Percentiles rank a stretch among this genome's conserved stretches.
Conservation (phyloP, 2,329 filamentous ascomycete species). For the Phoma sp. region DNA sequence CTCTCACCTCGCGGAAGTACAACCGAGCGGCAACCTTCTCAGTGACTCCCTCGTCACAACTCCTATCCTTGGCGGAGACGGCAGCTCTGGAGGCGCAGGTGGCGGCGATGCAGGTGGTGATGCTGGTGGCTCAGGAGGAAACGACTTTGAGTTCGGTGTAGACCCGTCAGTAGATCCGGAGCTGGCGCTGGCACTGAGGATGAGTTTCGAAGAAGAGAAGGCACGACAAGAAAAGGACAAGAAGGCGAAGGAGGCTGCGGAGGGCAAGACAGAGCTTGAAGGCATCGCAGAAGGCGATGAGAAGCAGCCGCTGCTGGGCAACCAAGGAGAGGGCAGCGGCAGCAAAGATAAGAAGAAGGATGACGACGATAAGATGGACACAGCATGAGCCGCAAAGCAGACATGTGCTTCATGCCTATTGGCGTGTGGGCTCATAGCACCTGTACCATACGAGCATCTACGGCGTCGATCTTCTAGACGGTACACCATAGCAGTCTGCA, state of each 20-base stretch:
- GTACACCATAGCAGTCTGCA: conserved; percentile 23
- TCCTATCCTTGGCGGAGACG: conserved; percentile 87
- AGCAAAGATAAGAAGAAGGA: conserved; percentile 59
- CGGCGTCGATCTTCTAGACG: conserved; percentile 35
- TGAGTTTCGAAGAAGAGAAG: conserved; percentile 99
- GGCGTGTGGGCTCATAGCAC: conserved; percentile 1
- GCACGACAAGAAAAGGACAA: conserved; percentile 87
- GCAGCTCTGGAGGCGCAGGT: conserved; percentile 64
- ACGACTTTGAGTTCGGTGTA: conserved; percentile 84
- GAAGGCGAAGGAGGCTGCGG: conserved; percentile 72
- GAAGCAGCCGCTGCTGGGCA: conserved; percentile 66
- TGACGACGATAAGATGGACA: conserved; percentile 85
- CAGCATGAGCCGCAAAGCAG: conserved; percentile 63
- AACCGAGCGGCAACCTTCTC: conserved; percentile 87
- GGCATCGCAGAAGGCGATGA: conserved; percentile 75
- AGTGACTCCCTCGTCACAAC: conserved; percentile 90
- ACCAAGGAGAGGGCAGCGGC: conserved; percentile 69
- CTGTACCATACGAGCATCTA: conserved; percentile 28
- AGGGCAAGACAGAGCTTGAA: conserved; percentile 77
- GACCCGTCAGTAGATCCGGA: conserved; percentile 93
- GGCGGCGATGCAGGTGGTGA: conserved; percentile 57
- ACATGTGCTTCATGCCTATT: conserved; percentile 1
- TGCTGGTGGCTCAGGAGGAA: conserved; percentile 60
- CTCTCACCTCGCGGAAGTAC: conserved; percentile 88
- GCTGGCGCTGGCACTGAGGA: conserved; percentile 88